Base-by-base conservation (phyloP, 2,329 filamentous ascomycete species). In the Fusarium sambucinum region DNA sequence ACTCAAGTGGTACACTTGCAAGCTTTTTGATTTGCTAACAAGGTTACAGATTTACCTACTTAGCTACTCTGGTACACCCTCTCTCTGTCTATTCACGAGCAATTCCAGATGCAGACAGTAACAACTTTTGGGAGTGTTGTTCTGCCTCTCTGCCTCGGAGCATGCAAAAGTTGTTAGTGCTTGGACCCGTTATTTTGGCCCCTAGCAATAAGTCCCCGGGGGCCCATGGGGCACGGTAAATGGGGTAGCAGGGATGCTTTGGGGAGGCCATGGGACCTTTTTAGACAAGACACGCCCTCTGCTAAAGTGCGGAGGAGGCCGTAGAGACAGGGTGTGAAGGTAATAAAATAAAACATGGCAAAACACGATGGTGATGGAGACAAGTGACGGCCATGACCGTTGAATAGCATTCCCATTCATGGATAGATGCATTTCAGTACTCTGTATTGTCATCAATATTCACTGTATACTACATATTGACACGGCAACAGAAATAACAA, bases 151-250 rank as follows among this genome's bases (percentile, higher is more conserved):
- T 48, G 33, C 51, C 51, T 55, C 51, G 51, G 51, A 47, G 51
- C 29, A 35, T 55, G 47, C 33, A 33, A 50, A 48, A n/a, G 32
- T 29, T 50, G 47, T 50, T 50, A 50, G 32, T 38, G 14, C 11
- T 50, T 9, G 21, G 40, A 7, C 19, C 21, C 21, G 25, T 30
- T 45, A 19, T 19, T 30, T 30, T 45, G 21, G 47, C 23, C 32
- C 47, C 33, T 50, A 50, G 47, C 47, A 50, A 40, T 40, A 50
- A 50, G 47, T 50, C 55, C 61, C 61, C 59, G 59, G 59, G 61
- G 61, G 56, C 66, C 66, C 66, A 69, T 67, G 66, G 66, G 66
- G 66, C 66, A 69, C 45, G 59, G 59, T 51, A 67, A 52, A 63
- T 60, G 61, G 51, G 65, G 65, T 46, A 59, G 35, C 56, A 59